Percentiles rank a stretch among this genome's conserved stretches.
Conservation (phyloP, 345 rosid species). For the Arabidopsis thaliana region TAIR10.1 NC_003070.9:28495501-28496000, state of each 20-base stretch:
- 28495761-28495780: neutral
- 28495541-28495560: neutral
- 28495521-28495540: neutral
- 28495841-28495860: neutral
- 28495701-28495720: neutral
- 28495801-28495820: neutral
- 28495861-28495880: neutral
- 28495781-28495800: neutral
- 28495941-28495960: neutral
- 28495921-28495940: neutral
- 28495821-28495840: neutral
- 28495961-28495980: neutral
- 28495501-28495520: no score
- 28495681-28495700: neutral
- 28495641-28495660: neutral
- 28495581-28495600: neutral
- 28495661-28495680: neutral
- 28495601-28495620: neutral
- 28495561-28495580: neutral
- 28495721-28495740: neutral
- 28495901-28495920: no score
- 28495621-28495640: neutral
- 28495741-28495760: neutral
- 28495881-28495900: no score
- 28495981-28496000: conserved; percentile 17